phyloP scores from a whole-genome alignment of 1,284 basidiomycete species.

The Ceratobasidium theobromae region DNA sequence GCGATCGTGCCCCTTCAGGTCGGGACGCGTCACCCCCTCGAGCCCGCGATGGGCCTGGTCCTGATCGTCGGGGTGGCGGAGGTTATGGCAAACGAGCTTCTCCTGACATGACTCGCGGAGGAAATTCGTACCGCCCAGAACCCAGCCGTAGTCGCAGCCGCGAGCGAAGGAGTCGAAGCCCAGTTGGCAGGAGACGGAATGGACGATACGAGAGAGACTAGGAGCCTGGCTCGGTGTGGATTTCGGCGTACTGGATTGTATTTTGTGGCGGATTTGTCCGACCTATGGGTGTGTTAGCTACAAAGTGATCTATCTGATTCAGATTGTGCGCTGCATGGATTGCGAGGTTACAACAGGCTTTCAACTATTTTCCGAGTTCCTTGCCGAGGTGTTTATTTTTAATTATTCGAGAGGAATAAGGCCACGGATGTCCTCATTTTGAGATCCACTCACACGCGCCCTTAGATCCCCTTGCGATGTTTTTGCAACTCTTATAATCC shows the following conservation, averaged over 20 bases:
- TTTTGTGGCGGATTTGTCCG: too few relatives aligned
- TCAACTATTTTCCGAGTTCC: too few relatives aligned
- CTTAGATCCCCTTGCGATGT: too few relatives aligned
- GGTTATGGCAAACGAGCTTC: slow-evolving; percentile 18
- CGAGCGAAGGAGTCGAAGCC: slow-evolving; percentile 26
- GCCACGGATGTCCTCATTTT: too few relatives aligned
- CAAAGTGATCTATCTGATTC: neutral
- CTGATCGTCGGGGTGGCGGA: neutral
- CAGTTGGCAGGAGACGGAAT: slow-evolving; percentile 13
- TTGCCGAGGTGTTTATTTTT: too few relatives aligned
- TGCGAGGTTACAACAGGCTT: too few relatives aligned
- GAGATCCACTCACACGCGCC: too few relatives aligned
- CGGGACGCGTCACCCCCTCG: slow-evolving; percentile 18
- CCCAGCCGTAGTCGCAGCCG: slow-evolving; percentile 2
- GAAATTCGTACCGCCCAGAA: slow-evolving; percentile 12
- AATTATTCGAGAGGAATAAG: too few relatives aligned
- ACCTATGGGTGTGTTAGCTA: neutral
- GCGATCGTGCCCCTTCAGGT: slow-evolving; percentile 10
- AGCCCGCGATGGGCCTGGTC: neutral
- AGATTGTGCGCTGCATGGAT: too few relatives aligned
- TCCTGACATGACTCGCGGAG: slow-evolving; percentile 25
- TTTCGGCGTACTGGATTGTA: too few relatives aligned
- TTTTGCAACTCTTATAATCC: too few relatives aligned
- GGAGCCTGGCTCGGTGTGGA: neutral
- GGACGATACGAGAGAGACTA: slow-evolving; percentile 24